phyloP scores from a whole-genome alignment of 2,329 filamentous ascomycete genomes.

The Curvularia hawaiiensis region DNA sequence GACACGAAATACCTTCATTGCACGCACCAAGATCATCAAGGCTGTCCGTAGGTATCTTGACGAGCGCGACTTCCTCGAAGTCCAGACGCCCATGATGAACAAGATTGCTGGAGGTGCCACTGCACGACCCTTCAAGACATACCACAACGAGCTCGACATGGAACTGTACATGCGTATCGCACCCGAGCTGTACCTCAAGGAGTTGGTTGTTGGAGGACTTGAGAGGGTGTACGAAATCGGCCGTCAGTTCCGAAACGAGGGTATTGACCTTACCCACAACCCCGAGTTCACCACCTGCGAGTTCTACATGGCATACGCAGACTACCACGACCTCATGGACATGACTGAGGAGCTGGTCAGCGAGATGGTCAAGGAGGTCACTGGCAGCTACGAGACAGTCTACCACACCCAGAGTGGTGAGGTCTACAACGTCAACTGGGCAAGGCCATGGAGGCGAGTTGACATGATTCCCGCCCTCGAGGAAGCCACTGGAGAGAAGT shows the following conservation, averaged over 20 bases:
- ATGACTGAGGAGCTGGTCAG: conserved; percentile 94
- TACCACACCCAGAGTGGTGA: conserved; percentile 89
- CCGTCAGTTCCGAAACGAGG: conserved; percentile 93
- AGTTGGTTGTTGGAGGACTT: conserved; percentile 90
- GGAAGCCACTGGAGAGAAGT: conserved; percentile 88
- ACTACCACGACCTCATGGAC: conserved; percentile 83
- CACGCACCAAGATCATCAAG: conserved; percentile 83
- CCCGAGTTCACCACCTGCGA: conserved; percentile 98
- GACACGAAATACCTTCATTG: conserved; percentile 81
- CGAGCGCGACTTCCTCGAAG: conserved; percentile 84
- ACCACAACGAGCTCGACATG: conserved; percentile 96
- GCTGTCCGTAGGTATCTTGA: conserved; percentile 92
- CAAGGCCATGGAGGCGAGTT: conserved; percentile 87
- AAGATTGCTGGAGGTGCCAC: conserved; percentile 94
- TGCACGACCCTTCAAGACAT: conserved; percentile 90
- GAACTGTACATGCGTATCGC: conserved; percentile 94
- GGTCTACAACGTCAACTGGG: conserved; percentile 92
- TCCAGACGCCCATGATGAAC: conserved; percentile 96
- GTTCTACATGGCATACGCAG: conserved; percentile 80
- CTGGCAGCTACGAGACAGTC: conserved; percentile 81
- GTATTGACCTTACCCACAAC: conserved; percentile 92
- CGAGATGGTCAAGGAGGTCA: conserved; percentile 84
- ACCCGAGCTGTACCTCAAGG: conserved; percentile 96
- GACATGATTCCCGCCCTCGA: conserved; percentile 97
- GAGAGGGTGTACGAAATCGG: conserved; percentile 96